Percentiles rank a stretch among this genome's conserved stretches.
These are phyloP conservation scores for Cicer cuneatum DNA, from an alignment of 306 rosid genomes.

Conservation along the genomic window DNA sequence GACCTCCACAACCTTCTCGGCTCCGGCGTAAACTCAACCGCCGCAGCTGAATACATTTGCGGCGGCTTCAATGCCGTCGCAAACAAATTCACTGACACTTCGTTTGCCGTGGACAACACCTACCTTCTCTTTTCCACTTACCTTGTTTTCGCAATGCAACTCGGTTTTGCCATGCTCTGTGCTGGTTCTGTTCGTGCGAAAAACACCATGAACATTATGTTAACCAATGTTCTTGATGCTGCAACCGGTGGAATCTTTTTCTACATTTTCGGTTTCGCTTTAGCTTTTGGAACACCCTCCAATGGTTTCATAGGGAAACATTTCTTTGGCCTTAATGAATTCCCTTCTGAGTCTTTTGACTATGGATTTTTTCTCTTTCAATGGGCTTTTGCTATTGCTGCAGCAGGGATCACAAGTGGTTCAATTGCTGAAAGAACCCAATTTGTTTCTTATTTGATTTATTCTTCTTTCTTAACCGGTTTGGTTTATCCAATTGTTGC, in stretches of 20 bases:
- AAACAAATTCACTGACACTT: conserved; percentile 51
- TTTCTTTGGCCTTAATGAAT: conserved; percentile 50
- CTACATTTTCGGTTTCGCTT: conserved; percentile 60
- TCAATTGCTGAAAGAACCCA: conserved; percentile 70
- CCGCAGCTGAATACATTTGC: conserved; percentile 60
- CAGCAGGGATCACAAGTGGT: conserved; percentile 66
- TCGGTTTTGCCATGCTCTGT: conserved; percentile 69
- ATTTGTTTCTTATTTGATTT: conserved; percentile 58
- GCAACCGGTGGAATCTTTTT: conserved; percentile 61
- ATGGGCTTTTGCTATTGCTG: conserved; percentile 70
- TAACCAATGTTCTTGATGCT: conserved; percentile 65
- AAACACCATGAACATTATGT: conserved; percentile 71
- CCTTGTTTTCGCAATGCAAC: conserved; percentile 68
- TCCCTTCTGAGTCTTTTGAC: conserved; percentile 54
- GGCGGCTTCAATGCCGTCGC: conserved; percentile 50
- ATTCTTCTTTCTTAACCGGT: conserved; percentile 61
- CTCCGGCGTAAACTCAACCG: conserved; percentile 34
- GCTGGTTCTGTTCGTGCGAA: conserved; percentile 68
- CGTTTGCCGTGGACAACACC: conserved; percentile 55
- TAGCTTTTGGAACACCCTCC: conserved; percentile 59
- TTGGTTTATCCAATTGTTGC: conserved; percentile 63
- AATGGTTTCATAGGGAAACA: conserved; percentile 60
- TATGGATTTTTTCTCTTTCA: conserved; percentile 57
- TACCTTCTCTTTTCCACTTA: conserved; percentile 63
- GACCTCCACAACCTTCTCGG: conserved; percentile 59